Evolutionary conservation across 2,329 filamentous ascomycete genomes (phyloP).

Genomic region (Penicillium sp.): DNA sequence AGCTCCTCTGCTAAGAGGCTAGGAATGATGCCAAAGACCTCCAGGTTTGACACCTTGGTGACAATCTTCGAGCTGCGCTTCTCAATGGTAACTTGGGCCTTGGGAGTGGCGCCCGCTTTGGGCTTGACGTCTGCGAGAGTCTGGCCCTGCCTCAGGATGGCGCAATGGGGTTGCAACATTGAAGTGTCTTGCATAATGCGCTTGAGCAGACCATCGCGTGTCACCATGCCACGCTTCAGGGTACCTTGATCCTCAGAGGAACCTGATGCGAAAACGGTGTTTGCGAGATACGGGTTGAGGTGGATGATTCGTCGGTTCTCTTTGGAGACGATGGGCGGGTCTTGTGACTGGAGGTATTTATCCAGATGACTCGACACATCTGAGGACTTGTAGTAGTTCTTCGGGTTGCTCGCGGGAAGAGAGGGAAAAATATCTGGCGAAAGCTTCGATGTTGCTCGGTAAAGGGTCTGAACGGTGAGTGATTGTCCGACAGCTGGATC

Average conservation of each 20-base stretch:
- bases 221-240: conserved; percentile 54
- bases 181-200: conserved; percentile 50
- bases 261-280: conserved; percentile 54
- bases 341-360: conserved; percentile 56
- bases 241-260: conserved; percentile 54
- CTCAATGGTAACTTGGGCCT: conserved; percentile 57
- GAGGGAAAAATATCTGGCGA: conserved; percentile 51
- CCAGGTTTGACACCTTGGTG: conserved; percentile 59
- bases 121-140: conserved; percentile 50
- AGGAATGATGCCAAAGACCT: conserved; percentile 58
- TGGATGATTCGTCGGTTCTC: conserved; percentile 60
- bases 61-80: conserved; percentile 64
- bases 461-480: conserved; percentile 49
- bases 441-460: conserved; percentile 56
- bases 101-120: conserved; percentile 57
- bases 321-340: conserved; percentile 48
- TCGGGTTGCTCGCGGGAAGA: conserved; percentile 46
- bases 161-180: conserved; percentile 53
- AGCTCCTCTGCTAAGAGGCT: conserved; percentile 60
- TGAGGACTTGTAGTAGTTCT: conserved; percentile 55
- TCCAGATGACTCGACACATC: conserved; percentile 57
- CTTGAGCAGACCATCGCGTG: conserved; percentile 58
- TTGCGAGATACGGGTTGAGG: conserved; percentile 60
- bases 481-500: conserved; percentile 44
- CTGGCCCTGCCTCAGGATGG: conserved; percentile 48